Evolutionary conservation across 2,329 filamentous ascomycete genomes (phyloP), one percentile per base, ranked within the genome.

Genomic region (Pseudopyricularia cyperi): DNA sequence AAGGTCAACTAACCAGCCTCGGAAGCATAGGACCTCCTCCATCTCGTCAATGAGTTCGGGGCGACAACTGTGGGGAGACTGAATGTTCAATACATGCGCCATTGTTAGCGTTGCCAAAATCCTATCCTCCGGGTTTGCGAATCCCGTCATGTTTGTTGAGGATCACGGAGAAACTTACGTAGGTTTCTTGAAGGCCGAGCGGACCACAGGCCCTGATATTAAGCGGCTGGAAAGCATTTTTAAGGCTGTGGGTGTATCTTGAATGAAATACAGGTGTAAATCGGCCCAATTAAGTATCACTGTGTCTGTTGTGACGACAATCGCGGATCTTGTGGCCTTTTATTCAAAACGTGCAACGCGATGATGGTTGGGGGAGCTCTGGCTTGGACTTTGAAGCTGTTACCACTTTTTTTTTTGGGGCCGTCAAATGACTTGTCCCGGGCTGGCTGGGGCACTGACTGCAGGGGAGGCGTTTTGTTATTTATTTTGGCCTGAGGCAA

Each of bases 151-250:
- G 37, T 42, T 19, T 42, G 14, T 9, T 5, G 22, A 28, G 44
- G 7, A 15, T 17, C 34, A 37, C n/a, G 22, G 12, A 42, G 26
- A 49, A 48, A 50, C 53, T 51, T 44, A 57, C 55, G 55, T 55
- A 19, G 53, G 62, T 54, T 55, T 54, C 52, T 70, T 74, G 66
- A 80, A 75, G 55, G 73, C 74, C 62, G 79, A 77, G 63, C 77
- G 76, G 63, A 71, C 72, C 63, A 73, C 70, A 60, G 72, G 70
- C 66, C 77, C 73, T 59, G 76, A 72, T 74, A 81, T 74, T 74
- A 80, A 73, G 65, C 77, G 76, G 64, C 72, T 76, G 57, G 77
- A 70, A 65, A 83, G 68, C 80, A 83, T 83, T 55, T 61, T 76
- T 66, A 53, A 53, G 35, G 28, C 35, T 42, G 37, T 42, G n/a